A percentile compares a stretch with the other conserved stretches of the same genome.
Evolutionary conservation across 2,329 filamentous ascomycete species (phyloP).

Genomic region (Dactylellina leptospora): DNA sequence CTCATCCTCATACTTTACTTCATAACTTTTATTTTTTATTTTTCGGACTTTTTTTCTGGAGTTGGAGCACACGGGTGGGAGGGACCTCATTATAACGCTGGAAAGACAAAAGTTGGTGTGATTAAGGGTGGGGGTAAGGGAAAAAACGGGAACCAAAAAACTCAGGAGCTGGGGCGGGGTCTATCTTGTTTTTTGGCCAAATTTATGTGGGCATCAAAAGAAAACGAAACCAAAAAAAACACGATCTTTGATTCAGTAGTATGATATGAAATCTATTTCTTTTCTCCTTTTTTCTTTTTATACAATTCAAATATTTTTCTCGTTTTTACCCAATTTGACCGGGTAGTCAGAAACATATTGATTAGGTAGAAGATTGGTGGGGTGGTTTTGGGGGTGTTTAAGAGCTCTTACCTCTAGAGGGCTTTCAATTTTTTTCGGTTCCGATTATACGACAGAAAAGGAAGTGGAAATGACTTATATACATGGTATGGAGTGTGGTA

Average conservation of each 20-base stretch:
- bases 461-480: too few species aligned
- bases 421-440: too few species aligned
- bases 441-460: too few species aligned
- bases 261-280: slow-evolving; percentile 5
- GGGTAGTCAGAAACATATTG: too few species aligned
- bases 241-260: neutral
- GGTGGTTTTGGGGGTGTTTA: too few species aligned
- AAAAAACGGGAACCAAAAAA: neutral
- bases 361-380: too few species aligned
- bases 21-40: neutral
- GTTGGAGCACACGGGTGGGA: slow-evolving; percentile 53
- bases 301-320: too few species aligned
- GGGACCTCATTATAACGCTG: slow-evolving; percentile 53
- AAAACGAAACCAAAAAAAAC: neutral
- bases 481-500: too few species aligned
- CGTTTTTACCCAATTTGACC: too few species aligned
- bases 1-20: slow-evolving; percentile 13
- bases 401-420: too few species aligned
- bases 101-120: slow-evolving; percentile 53
- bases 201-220: slow-evolving; percentile 4
- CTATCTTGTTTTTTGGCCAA: slow-evolving; percentile 36
- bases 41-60: slow-evolving; percentile 37
- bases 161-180: slow-evolving; percentile 20
- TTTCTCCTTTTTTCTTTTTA: slow-evolving; percentile 1
- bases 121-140: slow-evolving; percentile 25